Conservation (phyloP, 2,329 filamentous ascomycete species). For the Phoma sp. region DNA sequence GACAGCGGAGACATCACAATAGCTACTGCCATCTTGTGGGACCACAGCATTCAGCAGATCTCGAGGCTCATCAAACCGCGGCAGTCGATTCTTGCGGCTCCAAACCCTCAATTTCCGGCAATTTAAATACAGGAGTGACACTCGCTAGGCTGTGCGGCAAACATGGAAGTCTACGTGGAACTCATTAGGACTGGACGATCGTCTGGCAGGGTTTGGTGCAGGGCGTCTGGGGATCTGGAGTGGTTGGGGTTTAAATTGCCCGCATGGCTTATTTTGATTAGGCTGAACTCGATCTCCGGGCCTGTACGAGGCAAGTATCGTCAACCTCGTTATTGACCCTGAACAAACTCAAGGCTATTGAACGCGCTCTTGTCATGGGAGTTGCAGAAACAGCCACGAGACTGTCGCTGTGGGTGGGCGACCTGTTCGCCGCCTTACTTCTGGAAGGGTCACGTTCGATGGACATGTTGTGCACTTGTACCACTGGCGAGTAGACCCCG, state of each 20-base stretch:
- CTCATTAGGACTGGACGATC: not conserved
- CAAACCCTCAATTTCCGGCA: constrained; percentile 5
- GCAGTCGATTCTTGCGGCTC: constrained; percentile 8
- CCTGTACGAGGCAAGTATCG: not conserved
- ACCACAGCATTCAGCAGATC: not conserved
- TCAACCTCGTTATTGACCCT: constrained; percentile 10
- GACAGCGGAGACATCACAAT: not conserved
- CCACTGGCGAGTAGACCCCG: constrained; percentile 8
- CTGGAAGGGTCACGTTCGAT: not conserved
- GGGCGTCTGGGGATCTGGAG: constrained; percentile 19
- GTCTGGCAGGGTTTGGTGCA: not conserved
- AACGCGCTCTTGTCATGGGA: not conserved
- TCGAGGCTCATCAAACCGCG: no score
- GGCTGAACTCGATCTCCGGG: constrained; percentile 32
- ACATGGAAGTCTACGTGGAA: constrained; percentile 7
- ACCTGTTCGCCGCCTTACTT: not conserved
- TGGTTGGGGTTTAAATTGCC: constrained; percentile 36
- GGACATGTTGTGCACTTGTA: constrained; percentile 4
- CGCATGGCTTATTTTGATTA: constrained; percentile 31
- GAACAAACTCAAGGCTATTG: not conserved
- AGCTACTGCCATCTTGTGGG: not conserved
- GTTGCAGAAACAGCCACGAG: not conserved
- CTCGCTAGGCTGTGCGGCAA: not conserved
- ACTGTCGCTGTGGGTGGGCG: not conserved
- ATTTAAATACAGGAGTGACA: not conserved